A percentile compares a stretch with the other conserved stretches of the same genome.
phyloP scores from a whole-genome alignment of 108 stramenopile species.

The Skeletonema tropicum region DNA sequence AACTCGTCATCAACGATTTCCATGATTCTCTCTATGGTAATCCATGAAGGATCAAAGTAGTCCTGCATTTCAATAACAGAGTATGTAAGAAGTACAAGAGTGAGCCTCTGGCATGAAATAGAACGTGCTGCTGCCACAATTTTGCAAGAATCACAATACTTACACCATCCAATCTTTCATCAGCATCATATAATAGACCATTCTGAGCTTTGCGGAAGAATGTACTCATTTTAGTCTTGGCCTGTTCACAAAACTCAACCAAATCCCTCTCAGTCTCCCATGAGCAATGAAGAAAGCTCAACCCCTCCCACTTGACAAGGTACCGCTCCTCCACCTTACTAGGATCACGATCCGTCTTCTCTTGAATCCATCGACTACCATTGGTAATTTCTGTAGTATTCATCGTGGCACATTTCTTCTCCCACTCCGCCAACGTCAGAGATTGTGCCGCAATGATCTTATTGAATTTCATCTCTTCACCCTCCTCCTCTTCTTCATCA shows the following conservation, averaged over 20 bases:
- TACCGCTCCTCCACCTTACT: slow-evolving; percentile 78
- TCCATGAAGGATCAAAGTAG: slow-evolving; percentile 84
- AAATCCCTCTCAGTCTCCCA: slow-evolving; percentile 90
- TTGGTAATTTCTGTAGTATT: slow-evolving; percentile 84
- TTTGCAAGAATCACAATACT: slow-evolving; percentile 5
- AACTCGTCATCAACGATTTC: slow-evolving; percentile 43
- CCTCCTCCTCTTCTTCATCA: slow-evolving; percentile 58
- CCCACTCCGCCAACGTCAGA: slow-evolving; percentile 66
- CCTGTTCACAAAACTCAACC: slow-evolving; percentile 64
- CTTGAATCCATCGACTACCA: slow-evolving; percentile 82
- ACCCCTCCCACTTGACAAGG: slow-evolving; percentile 83
- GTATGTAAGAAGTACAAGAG: background rate
- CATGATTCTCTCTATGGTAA: slow-evolving; percentile 82
- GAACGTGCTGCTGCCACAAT: background rate
- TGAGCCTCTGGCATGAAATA: background rate
- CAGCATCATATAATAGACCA: slow-evolving; percentile 71
- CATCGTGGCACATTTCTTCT: slow-evolving; percentile 58
- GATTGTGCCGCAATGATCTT: slow-evolving; percentile 71
- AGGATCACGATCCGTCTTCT: slow-evolving; percentile 31
- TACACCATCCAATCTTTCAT: slow-evolving; percentile 88
- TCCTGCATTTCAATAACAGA: slow-evolving; percentile 39
- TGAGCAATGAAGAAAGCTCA: slow-evolving; percentile 78
- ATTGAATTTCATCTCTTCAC: slow-evolving; percentile 70
- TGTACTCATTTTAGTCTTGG: slow-evolving; percentile 69
- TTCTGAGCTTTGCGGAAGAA: slow-evolving; percentile 74